Evolutionary conservation across 306 rosid species (phyloP).

Genomic region (Cyclanthera cordifolia): DNA sequence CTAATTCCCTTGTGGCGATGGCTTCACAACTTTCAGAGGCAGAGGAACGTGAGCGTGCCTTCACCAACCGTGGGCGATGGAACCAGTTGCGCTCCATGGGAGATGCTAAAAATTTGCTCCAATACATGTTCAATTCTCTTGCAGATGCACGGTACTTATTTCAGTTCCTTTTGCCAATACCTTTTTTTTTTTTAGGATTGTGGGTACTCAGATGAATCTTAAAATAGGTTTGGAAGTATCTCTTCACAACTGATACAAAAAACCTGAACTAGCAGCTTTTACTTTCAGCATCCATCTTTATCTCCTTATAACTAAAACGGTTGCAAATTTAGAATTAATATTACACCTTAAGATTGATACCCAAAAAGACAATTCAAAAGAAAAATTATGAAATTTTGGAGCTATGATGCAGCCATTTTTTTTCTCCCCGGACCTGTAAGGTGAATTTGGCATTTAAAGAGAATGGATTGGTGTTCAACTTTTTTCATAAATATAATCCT

Average conservation of each 20-base stretch:
- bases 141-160: slow-evolving; percentile 74
- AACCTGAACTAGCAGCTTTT: neutral
- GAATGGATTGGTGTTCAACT: neutral
- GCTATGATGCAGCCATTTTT: neutral
- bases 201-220: neutral
- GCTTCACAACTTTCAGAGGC: slow-evolving; percentile 99
- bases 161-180: neutral
- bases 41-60: slow-evolving; percentile 95
- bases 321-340: neutral
- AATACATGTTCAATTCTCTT: slow-evolving; percentile 80
- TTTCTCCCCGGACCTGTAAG: neutral
- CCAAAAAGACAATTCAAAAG: slow-evolving; percentile 1
- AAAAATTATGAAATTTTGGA: neutral
- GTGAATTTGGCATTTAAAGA: neutral
- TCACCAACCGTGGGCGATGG: slow-evolving; percentile 96
- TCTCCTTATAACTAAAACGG: neutral
- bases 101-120: slow-evolving; percentile 93
- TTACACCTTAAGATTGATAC: neutral
- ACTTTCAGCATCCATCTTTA: neutral
- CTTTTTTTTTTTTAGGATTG: neutral
- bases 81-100: slow-evolving; percentile 97
- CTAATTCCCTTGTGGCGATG: slow-evolving; percentile 96
- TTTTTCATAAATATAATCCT: slow-evolving; percentile 1
- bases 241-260: neutral
- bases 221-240: neutral